Conservation (phyloP, 2,329 filamentous ascomycete species). For the Malbranchea zuffiana region DNA sequence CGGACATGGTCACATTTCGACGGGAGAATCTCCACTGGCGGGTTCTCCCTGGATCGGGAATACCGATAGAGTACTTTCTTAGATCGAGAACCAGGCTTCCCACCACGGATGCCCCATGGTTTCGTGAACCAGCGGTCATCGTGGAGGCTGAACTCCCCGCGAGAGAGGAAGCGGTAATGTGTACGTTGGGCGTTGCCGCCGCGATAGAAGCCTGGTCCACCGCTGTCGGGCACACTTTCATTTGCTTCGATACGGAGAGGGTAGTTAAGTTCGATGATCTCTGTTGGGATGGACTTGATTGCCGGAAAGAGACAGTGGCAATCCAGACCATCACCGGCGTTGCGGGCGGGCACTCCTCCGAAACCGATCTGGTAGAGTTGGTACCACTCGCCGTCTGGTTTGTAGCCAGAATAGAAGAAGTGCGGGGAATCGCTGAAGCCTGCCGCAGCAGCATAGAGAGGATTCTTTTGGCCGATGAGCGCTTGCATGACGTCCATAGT, state of each 20-base stretch:
- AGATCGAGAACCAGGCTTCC: constrained; percentile 35
- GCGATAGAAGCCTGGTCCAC: constrained; percentile 38
- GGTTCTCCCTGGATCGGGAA: constrained; percentile 25
- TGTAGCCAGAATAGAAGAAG: constrained; percentile 43
- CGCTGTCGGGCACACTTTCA: constrained; percentile 39
- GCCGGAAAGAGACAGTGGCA: constrained; percentile 43
- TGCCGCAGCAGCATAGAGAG: constrained; percentile 38
- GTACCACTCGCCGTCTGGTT: constrained; percentile 39
- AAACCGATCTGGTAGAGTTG: constrained; percentile 43
- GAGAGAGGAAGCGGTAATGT: too few relatives aligned
- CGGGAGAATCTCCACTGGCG: constrained; percentile 28
- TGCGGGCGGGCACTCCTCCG: constrained; percentile 39
- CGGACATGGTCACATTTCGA: constrained; percentile 41
- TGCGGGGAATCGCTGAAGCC: constrained; percentile 43
- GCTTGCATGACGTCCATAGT: constrained; percentile 43
- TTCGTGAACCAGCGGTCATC: too few relatives aligned
- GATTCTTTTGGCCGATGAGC: constrained; percentile 39
- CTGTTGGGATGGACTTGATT: constrained; percentile 42
- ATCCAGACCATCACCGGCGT: constrained; percentile 38
- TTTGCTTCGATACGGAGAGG: constrained; percentile 41
- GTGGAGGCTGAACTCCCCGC: too few relatives aligned
- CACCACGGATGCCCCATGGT: too few relatives aligned
- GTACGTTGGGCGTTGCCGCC: constrained; percentile 42
- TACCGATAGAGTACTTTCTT: constrained; percentile 36
- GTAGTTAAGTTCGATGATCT: constrained; percentile 40